phyloP scores from a whole-genome alignment of 2,329 filamentous ascomycete genomes.

The Exserohilum rostratum region DNA sequence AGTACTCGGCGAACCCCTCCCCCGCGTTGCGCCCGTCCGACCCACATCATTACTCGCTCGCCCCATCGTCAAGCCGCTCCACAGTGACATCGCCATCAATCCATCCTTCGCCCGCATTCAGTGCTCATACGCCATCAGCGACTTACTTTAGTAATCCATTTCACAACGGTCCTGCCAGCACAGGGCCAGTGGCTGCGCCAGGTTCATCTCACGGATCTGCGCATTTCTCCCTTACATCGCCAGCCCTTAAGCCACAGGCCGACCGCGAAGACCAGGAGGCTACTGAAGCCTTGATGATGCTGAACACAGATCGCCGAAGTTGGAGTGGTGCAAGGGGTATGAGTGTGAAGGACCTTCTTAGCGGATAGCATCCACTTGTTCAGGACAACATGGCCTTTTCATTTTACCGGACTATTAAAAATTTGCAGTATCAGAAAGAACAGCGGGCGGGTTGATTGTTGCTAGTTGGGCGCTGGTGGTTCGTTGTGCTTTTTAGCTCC shows the following conservation, averaged over 20 bases:
- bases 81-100: slow-evolving; percentile 44
- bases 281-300: slow-evolving; percentile 84
- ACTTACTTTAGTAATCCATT: slow-evolving; percentile 42
- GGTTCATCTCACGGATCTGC: slow-evolving; percentile 33
- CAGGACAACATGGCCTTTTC: not conserved
- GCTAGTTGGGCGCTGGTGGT: slow-evolving; percentile 10
- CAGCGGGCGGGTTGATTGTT: slow-evolving; percentile 10
- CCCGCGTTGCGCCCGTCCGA: slow-evolving; percentile 49
- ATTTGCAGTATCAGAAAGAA: not conserved
- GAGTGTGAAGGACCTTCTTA: slow-evolving; percentile 56
- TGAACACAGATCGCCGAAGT: slow-evolving; percentile 75
- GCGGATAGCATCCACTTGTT: slow-evolving; percentile 29
- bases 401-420: slow-evolving; percentile 6
- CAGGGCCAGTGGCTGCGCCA: slow-evolving; percentile 23
- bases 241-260: slow-evolving; percentile 44
- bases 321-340: slow-evolving; percentile 51
- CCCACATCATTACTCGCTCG: slow-evolving; percentile 55
- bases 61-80: slow-evolving; percentile 49
- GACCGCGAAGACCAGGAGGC: slow-evolving; percentile 69
- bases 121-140: slow-evolving; percentile 49
- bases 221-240: slow-evolving; percentile 44
- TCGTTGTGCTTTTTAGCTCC: not conserved
- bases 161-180: slow-evolving; percentile 32
- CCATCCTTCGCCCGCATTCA: slow-evolving; percentile 45
- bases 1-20: slow-evolving; percentile 54